Evolutionary conservation across 2,329 filamentous ascomycete species (phyloP).

Genomic region (Ilyonectria mors-panacis): DNA sequence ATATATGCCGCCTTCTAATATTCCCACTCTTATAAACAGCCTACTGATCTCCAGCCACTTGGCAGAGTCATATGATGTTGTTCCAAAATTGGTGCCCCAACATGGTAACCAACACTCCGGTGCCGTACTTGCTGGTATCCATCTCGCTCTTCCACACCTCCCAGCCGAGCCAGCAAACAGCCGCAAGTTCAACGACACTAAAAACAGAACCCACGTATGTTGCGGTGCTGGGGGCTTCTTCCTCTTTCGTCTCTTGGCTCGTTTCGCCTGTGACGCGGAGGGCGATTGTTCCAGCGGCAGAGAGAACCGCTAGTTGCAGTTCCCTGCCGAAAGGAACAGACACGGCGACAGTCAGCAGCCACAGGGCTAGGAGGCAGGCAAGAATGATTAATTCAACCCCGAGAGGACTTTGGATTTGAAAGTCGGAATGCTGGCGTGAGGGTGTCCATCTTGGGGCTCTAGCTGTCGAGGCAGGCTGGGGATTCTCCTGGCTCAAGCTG

Average conservation of each 20-base stretch:
- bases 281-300: slow-evolving; percentile 49
- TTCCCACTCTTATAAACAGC: slow-evolving; percentile 21
- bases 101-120: slow-evolving; percentile 50
- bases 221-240: slow-evolving; percentile 35
- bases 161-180: slow-evolving; percentile 53
- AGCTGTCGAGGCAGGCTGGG: neutral
- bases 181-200: slow-evolving; percentile 51
- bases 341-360: slow-evolving; percentile 43
- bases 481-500: slow-evolving; percentile 53
- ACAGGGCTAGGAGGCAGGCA: slow-evolving; percentile 41
- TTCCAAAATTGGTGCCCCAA: slow-evolving; percentile 52
- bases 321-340: slow-evolving; percentile 47
- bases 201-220: slow-evolving; percentile 47
- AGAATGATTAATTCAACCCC: slow-evolving; percentile 44
- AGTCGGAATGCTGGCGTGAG: neutral
- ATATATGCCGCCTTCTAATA: slow-evolving; percentile 2
- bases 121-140: slow-evolving; percentile 47
- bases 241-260: slow-evolving; percentile 31
- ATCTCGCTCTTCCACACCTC: slow-evolving; percentile 48
- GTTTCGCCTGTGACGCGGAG: slow-evolving; percentile 50
- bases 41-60: slow-evolving; percentile 11
- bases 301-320: slow-evolving; percentile 46
- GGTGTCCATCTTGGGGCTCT: slow-evolving; percentile 9
- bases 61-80: slow-evolving; percentile 31
- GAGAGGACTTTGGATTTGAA: slow-evolving; percentile 21